A percentile compares a stretch with the other conserved stretches of the same genome.
Conservation (phyloP, 192 early-diverging fungal genomes). For the Backusella luteola region DNA sequence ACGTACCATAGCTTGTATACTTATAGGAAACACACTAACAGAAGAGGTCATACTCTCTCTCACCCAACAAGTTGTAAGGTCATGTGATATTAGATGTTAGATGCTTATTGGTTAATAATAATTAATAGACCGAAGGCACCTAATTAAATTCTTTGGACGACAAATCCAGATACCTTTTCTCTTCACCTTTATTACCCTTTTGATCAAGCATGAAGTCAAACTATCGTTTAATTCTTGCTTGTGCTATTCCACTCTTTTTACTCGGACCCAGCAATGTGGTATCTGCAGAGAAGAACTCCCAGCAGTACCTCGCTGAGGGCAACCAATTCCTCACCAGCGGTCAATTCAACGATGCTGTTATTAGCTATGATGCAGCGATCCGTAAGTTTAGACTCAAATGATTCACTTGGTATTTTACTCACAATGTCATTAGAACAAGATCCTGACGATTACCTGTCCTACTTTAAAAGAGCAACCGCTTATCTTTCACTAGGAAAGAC, state of each 20-base stretch:
- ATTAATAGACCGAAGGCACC: background rate
- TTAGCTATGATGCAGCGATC: slow-evolving; percentile 64
- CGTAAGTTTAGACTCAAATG: slow-evolving; percentile 34
- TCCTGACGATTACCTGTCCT: slow-evolving; percentile 79
- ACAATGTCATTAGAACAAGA: slow-evolving; percentile 53
- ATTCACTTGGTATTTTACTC: background rate
- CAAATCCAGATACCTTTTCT: background rate
- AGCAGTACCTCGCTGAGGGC: slow-evolving; percentile 45
- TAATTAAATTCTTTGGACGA: background rate
- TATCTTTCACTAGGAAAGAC: slow-evolving; percentile 73
- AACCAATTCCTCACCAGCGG: slow-evolving; percentile 37
- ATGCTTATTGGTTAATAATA: background rate
- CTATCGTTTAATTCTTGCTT: slow-evolving; percentile 30
- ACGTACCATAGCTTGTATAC: too few relatives aligned
- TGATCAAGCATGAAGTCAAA: slow-evolving; percentile 18
- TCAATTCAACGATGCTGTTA: slow-evolving; percentile 58
- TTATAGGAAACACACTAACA: too few relatives aligned
- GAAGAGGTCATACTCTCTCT: too few relatives aligned
- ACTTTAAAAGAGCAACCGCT: slow-evolving; percentile 83
- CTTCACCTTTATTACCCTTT: background rate
- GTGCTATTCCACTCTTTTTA: slow-evolving; percentile 22
- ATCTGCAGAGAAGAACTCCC: slow-evolving; percentile 31
- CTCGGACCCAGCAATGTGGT: background rate
- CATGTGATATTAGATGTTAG: too few relatives aligned
- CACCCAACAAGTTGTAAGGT: too few relatives aligned